Conservation (phyloP, 257 asterid species). For the Thymus mandschuricus region DNA sequence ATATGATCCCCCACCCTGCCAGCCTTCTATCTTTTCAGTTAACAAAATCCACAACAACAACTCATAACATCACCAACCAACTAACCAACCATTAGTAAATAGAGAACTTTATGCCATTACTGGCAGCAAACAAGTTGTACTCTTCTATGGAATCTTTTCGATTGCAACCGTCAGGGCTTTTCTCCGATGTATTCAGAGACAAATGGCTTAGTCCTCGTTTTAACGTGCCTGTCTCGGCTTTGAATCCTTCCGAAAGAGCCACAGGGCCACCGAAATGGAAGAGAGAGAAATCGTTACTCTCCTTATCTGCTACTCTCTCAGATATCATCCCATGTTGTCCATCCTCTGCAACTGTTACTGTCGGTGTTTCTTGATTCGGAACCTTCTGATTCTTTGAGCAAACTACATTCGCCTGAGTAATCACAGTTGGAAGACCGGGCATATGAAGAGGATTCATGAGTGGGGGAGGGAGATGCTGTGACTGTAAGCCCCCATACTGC, state of each 20-base stretch:
- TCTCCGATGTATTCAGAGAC: background rate
- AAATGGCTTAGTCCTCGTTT: conserved; percentile 44
- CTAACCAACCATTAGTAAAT: conserved; percentile 57
- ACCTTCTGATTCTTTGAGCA: conserved; percentile 39
- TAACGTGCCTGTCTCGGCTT: conserved; percentile 48
- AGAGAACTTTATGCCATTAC: conserved; percentile 81
- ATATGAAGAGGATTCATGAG: conserved; percentile 51
- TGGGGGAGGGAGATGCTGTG: conserved; percentile 53
- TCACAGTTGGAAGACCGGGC: conserved; percentile 62
- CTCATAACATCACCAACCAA: conserved; percentile 19
- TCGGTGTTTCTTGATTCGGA: conserved; percentile 37
- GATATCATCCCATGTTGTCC: conserved; percentile 44
- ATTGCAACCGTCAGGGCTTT: conserved; percentile 38
- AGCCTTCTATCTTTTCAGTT: conserved; percentile 40
- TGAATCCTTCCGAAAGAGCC: conserved; percentile 65
- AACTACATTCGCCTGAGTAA: conserved; percentile 57
- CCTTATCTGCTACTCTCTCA: conserved; percentile 40
- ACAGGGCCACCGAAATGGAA: conserved; percentile 97
- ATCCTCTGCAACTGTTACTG: conserved; percentile 40
- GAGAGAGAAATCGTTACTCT: conserved; percentile 74
- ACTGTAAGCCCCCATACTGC: conserved; percentile 71
- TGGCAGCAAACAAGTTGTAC: conserved; percentile 87
- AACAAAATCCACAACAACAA: conserved; percentile 34
- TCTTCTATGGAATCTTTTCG: conserved; percentile 70
- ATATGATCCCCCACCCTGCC: conserved; percentile 29